phyloP scores from a whole-genome alignment of 2,329 filamentous ascomycete species.

The Triangularia verruculosa region DNA sequence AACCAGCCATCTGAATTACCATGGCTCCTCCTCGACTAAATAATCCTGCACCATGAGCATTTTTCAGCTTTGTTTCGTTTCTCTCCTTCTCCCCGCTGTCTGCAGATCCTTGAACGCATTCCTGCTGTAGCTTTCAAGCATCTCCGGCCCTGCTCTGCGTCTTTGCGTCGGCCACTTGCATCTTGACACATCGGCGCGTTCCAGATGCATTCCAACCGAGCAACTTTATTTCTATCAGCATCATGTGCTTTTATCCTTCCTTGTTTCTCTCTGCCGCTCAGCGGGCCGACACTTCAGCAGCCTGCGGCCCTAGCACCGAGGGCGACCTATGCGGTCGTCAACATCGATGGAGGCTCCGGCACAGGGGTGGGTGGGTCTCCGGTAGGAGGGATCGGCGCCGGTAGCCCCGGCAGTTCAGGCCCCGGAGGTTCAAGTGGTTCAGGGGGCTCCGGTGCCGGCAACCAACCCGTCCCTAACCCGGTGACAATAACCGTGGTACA shows the following conservation, averaged over 20 bases:
- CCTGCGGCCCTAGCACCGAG: slow-evolving; percentile 29
- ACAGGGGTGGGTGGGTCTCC: slow-evolving; percentile 11
- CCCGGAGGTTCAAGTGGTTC: slow-evolving; percentile 18
- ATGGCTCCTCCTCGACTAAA: background rate
- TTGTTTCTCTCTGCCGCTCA: slow-evolving; percentile 31
- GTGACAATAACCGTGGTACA: slow-evolving; percentile 26
- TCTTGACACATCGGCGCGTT: background rate
- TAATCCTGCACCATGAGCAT: slow-evolving; percentile 5
- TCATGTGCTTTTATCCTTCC: slow-evolving; percentile 15
- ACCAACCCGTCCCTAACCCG: slow-evolving; percentile 1
- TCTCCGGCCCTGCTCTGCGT: background rate
- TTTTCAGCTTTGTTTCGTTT: slow-evolving; percentile 3
- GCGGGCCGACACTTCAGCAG: slow-evolving; percentile 18
- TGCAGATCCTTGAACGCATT: background rate
- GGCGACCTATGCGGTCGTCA: slow-evolving; percentile 39
- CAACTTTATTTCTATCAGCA: slow-evolving; percentile 29
- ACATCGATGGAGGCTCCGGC: slow-evolving; percentile 35
- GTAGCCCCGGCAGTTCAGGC: slow-evolving; percentile 15
- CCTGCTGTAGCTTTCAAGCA: slow-evolving; percentile 3
- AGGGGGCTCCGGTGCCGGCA: slow-evolving; percentile 13
- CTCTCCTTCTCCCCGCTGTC: slow-evolving; percentile 6
- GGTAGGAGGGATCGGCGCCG: slow-evolving; percentile 11
- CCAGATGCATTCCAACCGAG: slow-evolving; percentile 33
- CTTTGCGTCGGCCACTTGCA: background rate
- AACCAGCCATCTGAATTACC: slow-evolving; percentile 19